phyloP scores from a whole-genome alignment of 768 basidiomycete genomes.

The Rhizopogon vulgaris region DNA sequence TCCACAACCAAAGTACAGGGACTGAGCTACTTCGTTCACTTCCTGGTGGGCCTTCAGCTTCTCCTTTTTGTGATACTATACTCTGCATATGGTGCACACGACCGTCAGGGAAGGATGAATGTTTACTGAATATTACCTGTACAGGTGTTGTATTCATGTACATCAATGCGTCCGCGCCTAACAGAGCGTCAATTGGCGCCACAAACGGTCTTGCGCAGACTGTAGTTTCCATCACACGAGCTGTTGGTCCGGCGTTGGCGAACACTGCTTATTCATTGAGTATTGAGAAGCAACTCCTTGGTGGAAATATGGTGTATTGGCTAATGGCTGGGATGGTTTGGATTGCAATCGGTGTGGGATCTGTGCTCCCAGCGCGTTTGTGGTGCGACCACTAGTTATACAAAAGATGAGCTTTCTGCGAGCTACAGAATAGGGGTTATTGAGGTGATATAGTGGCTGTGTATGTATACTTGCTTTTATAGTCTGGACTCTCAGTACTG shows the following conservation, averaged over 20 bases:
- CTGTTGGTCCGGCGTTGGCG: conserved; percentile 4
- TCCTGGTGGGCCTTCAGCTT: conserved; percentile 39
- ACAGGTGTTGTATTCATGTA: conserved; percentile 61
- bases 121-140: not conserved
- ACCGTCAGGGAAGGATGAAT: not conserved
- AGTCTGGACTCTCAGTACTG: too few relatives aligned
- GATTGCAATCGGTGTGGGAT: conserved; percentile 16
- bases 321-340: conserved; percentile 17
- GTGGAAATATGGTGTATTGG: conserved; percentile 48
- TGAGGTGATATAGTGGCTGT: not conserved
- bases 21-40: conserved; percentile 37
- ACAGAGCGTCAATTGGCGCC: conserved; percentile 52
- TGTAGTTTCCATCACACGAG: conserved; percentile 7
- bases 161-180: conserved; percentile 54
- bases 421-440: too few relatives aligned
- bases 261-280: conserved; percentile 4
- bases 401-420: not conserved
- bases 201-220: conserved; percentile 46
- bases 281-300: conserved; percentile 29
- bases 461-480: not conserved
- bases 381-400: conserved; percentile 8
- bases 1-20: conserved; percentile 31
- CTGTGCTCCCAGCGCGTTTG: conserved; percentile 23
- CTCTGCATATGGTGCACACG: conserved; percentile 47
- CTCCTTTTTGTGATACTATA: conserved; percentile 40